These are phyloP conservation scores for Anacardium occidentale DNA, from an alignment of 345 rosid species.

Conservation along the genomic window DNA sequence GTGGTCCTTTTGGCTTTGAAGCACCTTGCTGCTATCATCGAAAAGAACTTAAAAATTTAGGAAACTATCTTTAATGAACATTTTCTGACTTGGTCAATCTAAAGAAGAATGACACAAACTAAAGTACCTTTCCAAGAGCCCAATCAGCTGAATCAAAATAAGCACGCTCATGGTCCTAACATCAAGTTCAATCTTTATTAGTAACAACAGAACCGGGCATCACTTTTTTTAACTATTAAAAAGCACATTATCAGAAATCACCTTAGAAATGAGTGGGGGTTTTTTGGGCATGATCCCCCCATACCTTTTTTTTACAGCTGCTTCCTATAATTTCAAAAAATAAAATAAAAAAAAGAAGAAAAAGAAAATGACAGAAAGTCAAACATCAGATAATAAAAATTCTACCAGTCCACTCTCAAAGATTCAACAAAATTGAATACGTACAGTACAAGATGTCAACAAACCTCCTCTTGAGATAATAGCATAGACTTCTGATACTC, in stretches of 20 bases:
- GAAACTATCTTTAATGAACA: constrained; percentile 14
- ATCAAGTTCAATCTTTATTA: constrained; percentile 22
- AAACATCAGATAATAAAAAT: not conserved
- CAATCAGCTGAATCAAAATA: constrained; percentile 99
- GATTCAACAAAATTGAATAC: constrained; percentile 1
- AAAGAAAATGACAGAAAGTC: constrained; percentile 8
- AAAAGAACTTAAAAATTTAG: constrained; percentile 15
- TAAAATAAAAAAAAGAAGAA: too few relatives aligned
- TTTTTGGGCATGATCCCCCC: constrained; percentile 97
- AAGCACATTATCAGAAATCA: constrained; percentile 17
- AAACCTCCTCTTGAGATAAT: constrained; percentile 68
- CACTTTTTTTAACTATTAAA: not conserved
- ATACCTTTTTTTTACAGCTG: constrained; percentile 72
- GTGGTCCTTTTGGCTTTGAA: constrained; percentile 97
- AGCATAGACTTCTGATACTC: constrained; percentile 47
- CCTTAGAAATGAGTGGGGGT: constrained; percentile 99
- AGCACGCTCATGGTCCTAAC: constrained; percentile 93
- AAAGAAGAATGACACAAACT: not conserved
- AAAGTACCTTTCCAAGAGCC: constrained; percentile 96
- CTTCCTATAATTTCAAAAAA: constrained; percentile 49
- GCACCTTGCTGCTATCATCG: constrained; percentile 79
- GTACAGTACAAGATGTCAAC: not conserved
- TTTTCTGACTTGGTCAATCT: constrained; percentile 8
- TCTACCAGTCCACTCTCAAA: not conserved
- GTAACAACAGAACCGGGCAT: constrained; percentile 11